phyloP scores from a whole-genome alignment of 208 protist species.

The Lotmaria passim region DNA sequence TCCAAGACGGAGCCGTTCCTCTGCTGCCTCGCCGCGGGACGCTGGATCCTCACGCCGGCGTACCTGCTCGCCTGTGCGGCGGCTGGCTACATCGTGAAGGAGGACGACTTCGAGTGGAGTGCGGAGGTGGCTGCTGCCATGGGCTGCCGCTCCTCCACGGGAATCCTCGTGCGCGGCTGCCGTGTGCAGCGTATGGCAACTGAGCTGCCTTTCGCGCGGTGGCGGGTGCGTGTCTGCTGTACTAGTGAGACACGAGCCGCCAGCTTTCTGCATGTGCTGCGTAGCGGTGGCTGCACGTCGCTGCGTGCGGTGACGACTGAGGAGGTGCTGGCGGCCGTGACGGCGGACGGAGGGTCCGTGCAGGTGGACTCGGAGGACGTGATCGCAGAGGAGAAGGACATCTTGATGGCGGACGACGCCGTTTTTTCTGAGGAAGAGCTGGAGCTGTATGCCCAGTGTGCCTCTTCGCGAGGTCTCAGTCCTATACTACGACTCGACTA shows the following conservation, averaged over 20 bases:
- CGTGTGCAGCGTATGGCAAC: conserved; percentile 38
- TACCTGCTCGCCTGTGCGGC: conserved; percentile 50
- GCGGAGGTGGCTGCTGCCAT: conserved; percentile 27
- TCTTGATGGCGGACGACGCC: conserved; percentile 64
- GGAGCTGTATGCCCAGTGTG: conserved; percentile 31
- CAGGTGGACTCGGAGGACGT: background rate
- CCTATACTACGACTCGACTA: conserved; percentile 68
- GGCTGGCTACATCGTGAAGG: conserved; percentile 42
- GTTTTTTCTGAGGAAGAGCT: conserved; percentile 53
- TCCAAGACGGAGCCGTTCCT: conserved; percentile 70
- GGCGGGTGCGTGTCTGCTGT: conserved; percentile 63
- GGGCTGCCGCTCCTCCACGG: conserved; percentile 34
- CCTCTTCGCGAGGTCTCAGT: conserved; percentile 1
- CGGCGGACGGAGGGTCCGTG: background rate
- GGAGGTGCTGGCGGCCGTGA: conserved; percentile 31
- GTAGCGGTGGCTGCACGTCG: conserved; percentile 50
- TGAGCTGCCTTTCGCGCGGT: conserved; percentile 47
- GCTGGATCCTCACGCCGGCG: conserved; percentile 67
- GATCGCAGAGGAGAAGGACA: background rate
- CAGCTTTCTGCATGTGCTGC: conserved; percentile 65
- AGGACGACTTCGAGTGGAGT: conserved; percentile 63
- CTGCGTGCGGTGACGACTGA: conserved; percentile 20
- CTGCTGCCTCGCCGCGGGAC: conserved; percentile 58
- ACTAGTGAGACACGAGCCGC: conserved; percentile 20
- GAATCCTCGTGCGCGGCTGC: conserved; percentile 52